Evolutionary conservation across 2,329 filamentous ascomycete species (phyloP).

Genomic region (Calonectria pseudoreteaudii): DNA sequence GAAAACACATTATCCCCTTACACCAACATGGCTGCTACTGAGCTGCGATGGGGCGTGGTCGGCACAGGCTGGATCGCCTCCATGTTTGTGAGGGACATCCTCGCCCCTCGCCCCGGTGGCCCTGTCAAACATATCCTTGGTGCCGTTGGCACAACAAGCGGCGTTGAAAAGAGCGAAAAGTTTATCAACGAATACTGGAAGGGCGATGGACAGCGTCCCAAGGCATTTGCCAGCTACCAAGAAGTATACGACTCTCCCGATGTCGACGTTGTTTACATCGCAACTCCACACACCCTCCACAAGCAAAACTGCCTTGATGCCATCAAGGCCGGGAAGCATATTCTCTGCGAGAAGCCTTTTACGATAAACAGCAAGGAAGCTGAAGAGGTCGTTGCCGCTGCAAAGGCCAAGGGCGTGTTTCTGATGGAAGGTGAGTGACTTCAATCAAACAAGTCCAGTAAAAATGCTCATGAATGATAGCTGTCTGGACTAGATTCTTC

Average conservation of each 20-base stretch:
- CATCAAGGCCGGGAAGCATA: constrained; percentile 56
- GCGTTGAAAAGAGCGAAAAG: constrained; percentile 14
- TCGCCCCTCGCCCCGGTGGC: constrained; percentile 2
- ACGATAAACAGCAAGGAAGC: constrained; percentile 53
- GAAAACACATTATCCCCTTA: neutral
- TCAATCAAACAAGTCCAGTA: neutral
- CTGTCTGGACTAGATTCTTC: constrained; percentile 58
- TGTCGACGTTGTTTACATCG: constrained; percentile 60
- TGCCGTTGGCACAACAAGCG: constrained; percentile 13
- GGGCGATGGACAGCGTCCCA: constrained; percentile 13
- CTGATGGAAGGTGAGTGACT: constrained; percentile 50
- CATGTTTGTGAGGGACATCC: constrained; percentile 19
- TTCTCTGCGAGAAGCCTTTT: constrained; percentile 61
- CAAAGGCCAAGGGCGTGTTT: constrained; percentile 53
- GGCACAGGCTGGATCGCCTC: constrained; percentile 22
- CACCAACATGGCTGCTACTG: constrained; percentile 2
- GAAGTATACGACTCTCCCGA: constrained; percentile 54
- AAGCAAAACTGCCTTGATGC: constrained; percentile 56
- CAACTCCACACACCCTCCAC: constrained; percentile 58
- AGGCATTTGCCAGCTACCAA: constrained; percentile 51
- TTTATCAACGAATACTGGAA: constrained; percentile 19
- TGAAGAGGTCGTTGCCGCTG: constrained; percentile 51
- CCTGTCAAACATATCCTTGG: constrained; percentile 13
- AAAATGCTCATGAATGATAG: neutral
- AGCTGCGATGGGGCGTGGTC: constrained; percentile 17